phyloP scores from a whole-genome alignment of 1,284 basidiomycete genomes.

The Rhizopogon parksii region DNA sequence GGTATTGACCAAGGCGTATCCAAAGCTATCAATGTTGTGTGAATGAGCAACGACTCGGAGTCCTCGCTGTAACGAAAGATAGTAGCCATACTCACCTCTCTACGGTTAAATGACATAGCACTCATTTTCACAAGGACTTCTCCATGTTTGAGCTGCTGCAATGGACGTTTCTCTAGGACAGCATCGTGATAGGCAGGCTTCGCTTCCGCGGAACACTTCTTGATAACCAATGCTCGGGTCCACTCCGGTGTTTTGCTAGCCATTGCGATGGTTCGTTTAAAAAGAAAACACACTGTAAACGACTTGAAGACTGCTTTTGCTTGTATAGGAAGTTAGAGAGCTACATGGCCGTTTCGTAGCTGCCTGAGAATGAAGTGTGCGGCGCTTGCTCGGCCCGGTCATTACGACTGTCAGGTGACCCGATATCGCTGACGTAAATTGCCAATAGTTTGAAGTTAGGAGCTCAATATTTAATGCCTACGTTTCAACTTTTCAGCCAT shows the following conservation, averaged over 20 bases:
- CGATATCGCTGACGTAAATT: too few species aligned
- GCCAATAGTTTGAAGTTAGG: too few species aligned
- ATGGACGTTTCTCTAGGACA: slow-evolving; percentile 39
- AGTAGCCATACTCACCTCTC: slow-evolving; percentile 51
- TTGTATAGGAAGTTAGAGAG: too few species aligned
- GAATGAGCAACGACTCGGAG: not conserved
- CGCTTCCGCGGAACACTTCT: slow-evolving; percentile 26
- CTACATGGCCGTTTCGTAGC: too few species aligned
- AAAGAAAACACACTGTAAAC: not conserved
- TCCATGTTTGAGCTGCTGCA: slow-evolving; percentile 44
- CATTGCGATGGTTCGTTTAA: slow-evolving; percentile 7
- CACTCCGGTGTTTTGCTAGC: slow-evolving; percentile 22
- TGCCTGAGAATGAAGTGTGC: too few species aligned
- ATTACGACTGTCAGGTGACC: too few species aligned
- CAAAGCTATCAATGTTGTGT: slow-evolving; percentile 47
- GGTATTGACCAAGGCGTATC: slow-evolving; percentile 68
- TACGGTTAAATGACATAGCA: slow-evolving; percentile 73
- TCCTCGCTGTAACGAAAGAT: not conserved
- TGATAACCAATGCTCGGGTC: slow-evolving; percentile 38
- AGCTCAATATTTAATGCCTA: too few species aligned
- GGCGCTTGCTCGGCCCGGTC: too few species aligned
- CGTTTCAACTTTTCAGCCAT: too few species aligned
- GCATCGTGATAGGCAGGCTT: slow-evolving; percentile 46
- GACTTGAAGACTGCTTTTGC: not conserved
- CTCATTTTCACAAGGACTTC: slow-evolving; percentile 60